A percentile compares a stretch with the other conserved stretches of the same genome.
Conservation (phyloP, 345 rosid species). For the Dovyalis caffra region DNA sequence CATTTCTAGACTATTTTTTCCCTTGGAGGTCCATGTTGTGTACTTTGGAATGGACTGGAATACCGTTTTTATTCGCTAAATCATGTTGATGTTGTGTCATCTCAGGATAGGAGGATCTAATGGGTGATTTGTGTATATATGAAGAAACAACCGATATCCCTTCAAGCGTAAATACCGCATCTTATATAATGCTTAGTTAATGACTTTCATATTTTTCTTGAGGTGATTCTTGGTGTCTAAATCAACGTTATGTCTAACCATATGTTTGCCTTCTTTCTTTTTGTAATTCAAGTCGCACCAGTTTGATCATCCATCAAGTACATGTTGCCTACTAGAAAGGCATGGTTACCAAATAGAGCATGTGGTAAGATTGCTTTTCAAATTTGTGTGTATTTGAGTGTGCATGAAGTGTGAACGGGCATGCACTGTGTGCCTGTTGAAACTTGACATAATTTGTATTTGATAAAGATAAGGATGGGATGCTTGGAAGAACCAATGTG, state of each 20-base stretch:
- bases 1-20: background rate
- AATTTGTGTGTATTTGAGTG: background rate
- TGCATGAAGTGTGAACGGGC: background rate
- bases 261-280: background rate
- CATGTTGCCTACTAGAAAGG: constrained; percentile 1
- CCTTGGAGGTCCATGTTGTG: background rate
- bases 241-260: background rate
- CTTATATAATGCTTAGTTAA: background rate
- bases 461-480: background rate
- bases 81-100: background rate
- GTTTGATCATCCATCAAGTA: constrained; percentile 10
- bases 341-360: constrained; percentile 7
- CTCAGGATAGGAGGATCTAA: constrained; percentile 27
- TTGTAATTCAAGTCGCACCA: constrained; percentile 6
- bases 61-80: constrained; percentile 4
- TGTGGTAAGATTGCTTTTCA: constrained; percentile 5
- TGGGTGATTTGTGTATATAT: constrained; percentile 39
- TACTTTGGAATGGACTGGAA: background rate
- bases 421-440: background rate
- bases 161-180: constrained; percentile 35
- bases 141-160: constrained; percentile 26
- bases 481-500: background rate
- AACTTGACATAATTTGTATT: too few relatives aligned
- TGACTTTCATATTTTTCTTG: background rate
- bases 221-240: background rate